Evolutionary conservation across 2,329 filamentous ascomycete genomes (phyloP).

Genomic region (Clarireedia homoeocarpa): DNA sequence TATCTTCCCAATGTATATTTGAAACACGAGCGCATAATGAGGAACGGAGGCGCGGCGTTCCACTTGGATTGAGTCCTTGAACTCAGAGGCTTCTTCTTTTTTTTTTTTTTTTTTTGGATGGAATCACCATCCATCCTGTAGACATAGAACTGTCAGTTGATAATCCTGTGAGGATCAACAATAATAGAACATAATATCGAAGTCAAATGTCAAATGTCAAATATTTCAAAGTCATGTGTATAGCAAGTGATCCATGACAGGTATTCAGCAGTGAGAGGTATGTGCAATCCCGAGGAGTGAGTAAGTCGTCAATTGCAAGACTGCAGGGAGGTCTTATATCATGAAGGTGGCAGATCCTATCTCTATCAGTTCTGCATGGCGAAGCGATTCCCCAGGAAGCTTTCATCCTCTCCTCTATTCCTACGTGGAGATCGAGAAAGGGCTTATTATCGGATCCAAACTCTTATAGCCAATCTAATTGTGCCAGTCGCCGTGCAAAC

Average conservation of each 20-base stretch:
- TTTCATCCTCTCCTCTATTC: no score
- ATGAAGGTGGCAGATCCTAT: no score
- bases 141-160: not conserved
- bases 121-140: not conserved
- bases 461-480: no score
- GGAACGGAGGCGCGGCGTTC: slow-evolving; percentile 21
- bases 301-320: no score
- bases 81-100: not conserved
- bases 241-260: not conserved
- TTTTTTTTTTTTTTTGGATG: not conserved
- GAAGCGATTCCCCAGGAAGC: no score
- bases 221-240: not conserved
- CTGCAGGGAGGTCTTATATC: no score
- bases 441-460: no score
- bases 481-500: no score
- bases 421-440: no score
- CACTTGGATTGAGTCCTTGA: not conserved
- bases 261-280: not conserved
- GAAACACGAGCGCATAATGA: slow-evolving; percentile 17
- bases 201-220: not conserved
- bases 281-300: not conserved
- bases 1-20: not conserved
- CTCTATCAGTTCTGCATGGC: no score
- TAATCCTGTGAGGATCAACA: not conserved
- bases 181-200: not conserved